Evolutionary conservation across 2,329 filamentous ascomycete species (phyloP), one percentile per base, ranked within the genome.

Genomic region (Fusarium sp.): DNA sequence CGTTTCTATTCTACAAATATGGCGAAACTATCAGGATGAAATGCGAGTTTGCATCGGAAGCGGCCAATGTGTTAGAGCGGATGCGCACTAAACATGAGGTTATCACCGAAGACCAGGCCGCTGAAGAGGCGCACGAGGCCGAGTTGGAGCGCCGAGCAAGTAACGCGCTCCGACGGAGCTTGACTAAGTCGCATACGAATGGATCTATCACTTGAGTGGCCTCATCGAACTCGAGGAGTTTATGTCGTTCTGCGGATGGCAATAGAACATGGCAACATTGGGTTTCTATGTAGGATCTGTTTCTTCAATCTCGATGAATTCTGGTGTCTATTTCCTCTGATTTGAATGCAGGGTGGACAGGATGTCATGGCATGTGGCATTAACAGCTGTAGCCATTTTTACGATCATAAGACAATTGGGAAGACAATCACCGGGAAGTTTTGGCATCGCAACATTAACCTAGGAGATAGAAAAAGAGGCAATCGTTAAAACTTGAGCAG

Each of bases 1-100:
- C 92, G 0, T 91, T 92, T 78, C 78, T 95, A 18, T 93, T 95
- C 79, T 92, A 92, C 81, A 89, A 86, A 72, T 93, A 93, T 77
- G 92, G 92, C 68, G 29, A 75, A 37, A 53, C 55, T 12, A 91
- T 94, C 72, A 85, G 92, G 24, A 81, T 85, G 77, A 87, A 84
- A 75, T 93, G 91, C 84, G 90, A 91, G 81, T 94, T 87, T 75
- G 88, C 91, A 8, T 85, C 88, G 12, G 86, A 93, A 78, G 88
- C 91, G 9, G 89, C 90, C 30, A 83, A 83, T 13, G 87, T 91
- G 64, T 83, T 91, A 79, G 78, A 80, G 68, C 77, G 77, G 67
- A 83, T 84, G 79, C 77, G 77, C 49, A 65, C 75, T 57, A 76
- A 78, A 68, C 71, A 78, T 24, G 72, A 75, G 24, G 55, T 63